These are phyloP conservation scores for Colletotrichum plurivorum DNA, from an alignment of 2,329 filamentous ascomycete genomes.

Conservation along the genomic window DNA sequence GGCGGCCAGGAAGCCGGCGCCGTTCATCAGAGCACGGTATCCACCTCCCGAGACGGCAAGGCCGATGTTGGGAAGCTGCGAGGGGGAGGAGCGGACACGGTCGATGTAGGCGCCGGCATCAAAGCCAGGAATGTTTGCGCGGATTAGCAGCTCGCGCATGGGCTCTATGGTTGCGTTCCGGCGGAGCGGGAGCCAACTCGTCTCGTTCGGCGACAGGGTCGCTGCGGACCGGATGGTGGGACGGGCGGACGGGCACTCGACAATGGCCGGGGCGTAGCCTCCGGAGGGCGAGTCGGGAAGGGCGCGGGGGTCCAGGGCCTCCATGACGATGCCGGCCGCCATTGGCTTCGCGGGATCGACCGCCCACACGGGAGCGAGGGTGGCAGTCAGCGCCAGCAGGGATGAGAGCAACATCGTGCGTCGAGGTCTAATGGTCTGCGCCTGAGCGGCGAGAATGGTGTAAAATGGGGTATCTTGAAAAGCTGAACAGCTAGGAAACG, in stretches of 20 bases:
- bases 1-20: constrained; percentile 83
- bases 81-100: constrained; percentile 75
- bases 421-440: not conserved
- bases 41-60: constrained; percentile 88
- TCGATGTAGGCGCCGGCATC: constrained; percentile 82
- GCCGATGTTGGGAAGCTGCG: constrained; percentile 70
- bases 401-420: constrained; percentile 28
- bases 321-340: constrained; percentile 28
- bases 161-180: constrained; percentile 80
- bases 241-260: constrained; percentile 77
- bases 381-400: constrained; percentile 25
- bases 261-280: constrained; percentile 78
- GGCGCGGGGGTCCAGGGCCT: constrained; percentile 46
- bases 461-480: not conserved
- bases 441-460: not conserved
- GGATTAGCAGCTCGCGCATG: constrained; percentile 80
- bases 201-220: constrained; percentile 77
- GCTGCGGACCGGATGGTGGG: constrained; percentile 78
- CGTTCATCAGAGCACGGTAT: constrained; percentile 88
- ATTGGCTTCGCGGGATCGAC: constrained; percentile 39
- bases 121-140: constrained; percentile 82
- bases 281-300: constrained; percentile 60
- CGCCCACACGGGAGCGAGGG: constrained; percentile 51
- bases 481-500: not conserved
- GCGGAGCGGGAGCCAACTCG: constrained; percentile 79